Evolutionary conservation across 2,329 filamentous ascomycete genomes (phyloP).

Genomic region (Colletotrichum tanaceti): DNA sequence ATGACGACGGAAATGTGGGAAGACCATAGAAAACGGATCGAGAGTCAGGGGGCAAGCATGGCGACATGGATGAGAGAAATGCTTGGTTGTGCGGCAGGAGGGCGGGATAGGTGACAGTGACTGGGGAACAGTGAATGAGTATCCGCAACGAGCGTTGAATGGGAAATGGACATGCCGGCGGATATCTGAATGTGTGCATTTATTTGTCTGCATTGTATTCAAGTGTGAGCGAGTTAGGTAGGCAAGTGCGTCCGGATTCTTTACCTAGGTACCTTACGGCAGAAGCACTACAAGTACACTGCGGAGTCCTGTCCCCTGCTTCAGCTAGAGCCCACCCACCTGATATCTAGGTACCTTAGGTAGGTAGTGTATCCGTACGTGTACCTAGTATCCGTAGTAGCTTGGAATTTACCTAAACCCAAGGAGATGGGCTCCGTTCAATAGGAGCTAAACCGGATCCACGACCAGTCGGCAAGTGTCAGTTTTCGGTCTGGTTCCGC

Average conservation of each 20-base stretch:
- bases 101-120: slow-evolving; percentile 11
- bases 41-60: slow-evolving; percentile 8
- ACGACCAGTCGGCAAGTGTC: slow-evolving; percentile 9
- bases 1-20: slow-evolving; percentile 3
- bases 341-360: too few relatives aligned
- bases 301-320: too few relatives aligned
- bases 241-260: too few relatives aligned
- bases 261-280: not conserved
- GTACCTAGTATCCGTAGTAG: too few relatives aligned
- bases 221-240: too few relatives aligned
- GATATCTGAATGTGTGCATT: slow-evolving; percentile 27
- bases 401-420: slow-evolving; percentile 10
- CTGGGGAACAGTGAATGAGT: slow-evolving; percentile 13
- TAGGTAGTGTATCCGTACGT: too few relatives aligned
- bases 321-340: not conserved
- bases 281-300: not conserved
- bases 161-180: slow-evolving; percentile 13
- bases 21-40: not conserved
- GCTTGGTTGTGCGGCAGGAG: slow-evolving; percentile 29
- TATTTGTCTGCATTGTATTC: not conserved
- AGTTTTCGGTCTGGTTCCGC: slow-evolving; percentile 3
- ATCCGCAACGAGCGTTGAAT: not conserved
- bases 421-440: not conserved
- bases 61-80: slow-evolving; percentile 27
- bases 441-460: not conserved